Percentiles rank a stretch among this genome's conserved stretches.
phyloP scores from a whole-genome alignment of 805 yeast genomes.

The Scheffersomyces spartinae region DNA sequence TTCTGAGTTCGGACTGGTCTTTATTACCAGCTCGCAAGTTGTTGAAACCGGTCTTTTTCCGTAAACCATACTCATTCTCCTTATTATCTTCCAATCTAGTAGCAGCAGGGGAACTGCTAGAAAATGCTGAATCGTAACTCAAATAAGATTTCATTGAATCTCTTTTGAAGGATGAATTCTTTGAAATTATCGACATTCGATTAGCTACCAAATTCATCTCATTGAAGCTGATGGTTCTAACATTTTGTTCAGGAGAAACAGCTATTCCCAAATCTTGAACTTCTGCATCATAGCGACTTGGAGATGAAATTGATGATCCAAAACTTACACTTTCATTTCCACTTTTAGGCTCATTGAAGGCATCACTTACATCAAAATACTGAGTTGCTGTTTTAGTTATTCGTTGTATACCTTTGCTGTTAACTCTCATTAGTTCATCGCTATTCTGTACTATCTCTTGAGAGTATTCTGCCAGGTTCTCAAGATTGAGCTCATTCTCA shows the following conservation, averaged over 20 bases:
- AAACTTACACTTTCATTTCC: too few relatives aligned
- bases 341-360: too few relatives aligned
- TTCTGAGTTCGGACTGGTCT: too few relatives aligned
- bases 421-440: too few relatives aligned
- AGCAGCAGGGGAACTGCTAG: conserved; percentile 13
- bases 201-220: conserved; percentile 7
- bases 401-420: too few relatives aligned
- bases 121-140: conserved; percentile 49
- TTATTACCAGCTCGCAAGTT: conserved; percentile 29
- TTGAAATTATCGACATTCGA: conserved; percentile 12
- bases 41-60: conserved; percentile 39
- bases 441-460: not conserved
- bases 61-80: conserved; percentile 12
- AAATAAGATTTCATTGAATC: conserved; percentile 39
- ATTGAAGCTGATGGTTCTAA: conserved; percentile 14
- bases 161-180: conserved; percentile 23
- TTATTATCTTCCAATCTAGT: conserved; percentile 6
- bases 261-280: conserved; percentile 33
- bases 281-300: conserved; percentile 28
- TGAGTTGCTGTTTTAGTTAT: conserved; percentile 9
- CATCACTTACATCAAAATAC: conserved; percentile 13
- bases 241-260: conserved; percentile 18
- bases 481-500: conserved; percentile 18
- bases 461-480: conserved; percentile 9
- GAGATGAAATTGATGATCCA: conserved; percentile 16